These are phyloP conservation scores for Ploettnerulaceae sp. DNA, from an alignment of 2,329 filamentous ascomycete genomes.

Conservation along the genomic window DNA sequence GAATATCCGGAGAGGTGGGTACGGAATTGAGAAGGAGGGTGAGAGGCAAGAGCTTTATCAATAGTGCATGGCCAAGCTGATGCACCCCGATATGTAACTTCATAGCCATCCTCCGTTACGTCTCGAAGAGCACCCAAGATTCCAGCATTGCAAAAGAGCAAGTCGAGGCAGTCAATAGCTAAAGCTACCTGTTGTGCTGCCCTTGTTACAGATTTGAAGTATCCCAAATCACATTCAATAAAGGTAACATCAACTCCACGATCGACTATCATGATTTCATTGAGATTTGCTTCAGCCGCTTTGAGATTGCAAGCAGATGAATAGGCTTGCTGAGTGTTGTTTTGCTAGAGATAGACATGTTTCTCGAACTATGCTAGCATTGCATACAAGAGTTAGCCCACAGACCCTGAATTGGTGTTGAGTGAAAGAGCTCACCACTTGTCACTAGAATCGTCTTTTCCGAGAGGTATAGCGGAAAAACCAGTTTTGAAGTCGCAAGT, in stretches of 20 bases:
- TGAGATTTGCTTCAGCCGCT: conserved; percentile 28
- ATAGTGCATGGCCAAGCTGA: conserved; percentile 17
- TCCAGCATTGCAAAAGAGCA: conserved; percentile 37
- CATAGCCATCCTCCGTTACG: conserved; percentile 30
- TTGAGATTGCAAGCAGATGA: conserved; percentile 37
- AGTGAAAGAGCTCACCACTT: conserved; percentile 32
- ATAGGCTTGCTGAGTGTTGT: conserved; percentile 36
- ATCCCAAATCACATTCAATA: conserved; percentile 38
- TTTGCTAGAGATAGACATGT: conserved; percentile 37
- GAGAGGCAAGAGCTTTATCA: conserved; percentile 16
- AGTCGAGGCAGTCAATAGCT: conserved; percentile 37
- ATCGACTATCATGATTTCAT: conserved; percentile 8
- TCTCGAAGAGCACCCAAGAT: conserved; percentile 26
- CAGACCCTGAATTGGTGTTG: too few species aligned
- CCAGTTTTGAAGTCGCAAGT: conserved; percentile 33
- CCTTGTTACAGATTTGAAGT: conserved; percentile 39
- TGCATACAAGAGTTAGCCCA: conserved; percentile 5
- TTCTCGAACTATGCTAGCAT: conserved; percentile 41
- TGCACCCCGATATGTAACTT: conserved; percentile 29
- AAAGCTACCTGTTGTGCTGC: conserved; percentile 38
- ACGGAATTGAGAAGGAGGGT: conserved; percentile 19
- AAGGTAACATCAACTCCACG: conserved; percentile 9
- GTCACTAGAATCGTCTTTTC: conserved; percentile 44
- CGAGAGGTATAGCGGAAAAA: conserved; percentile 34
- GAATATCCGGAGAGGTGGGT: conserved; percentile 2